phyloP scores from a whole-genome alignment of 805 yeast genomes.

The Lipomyces sp. region DNA sequence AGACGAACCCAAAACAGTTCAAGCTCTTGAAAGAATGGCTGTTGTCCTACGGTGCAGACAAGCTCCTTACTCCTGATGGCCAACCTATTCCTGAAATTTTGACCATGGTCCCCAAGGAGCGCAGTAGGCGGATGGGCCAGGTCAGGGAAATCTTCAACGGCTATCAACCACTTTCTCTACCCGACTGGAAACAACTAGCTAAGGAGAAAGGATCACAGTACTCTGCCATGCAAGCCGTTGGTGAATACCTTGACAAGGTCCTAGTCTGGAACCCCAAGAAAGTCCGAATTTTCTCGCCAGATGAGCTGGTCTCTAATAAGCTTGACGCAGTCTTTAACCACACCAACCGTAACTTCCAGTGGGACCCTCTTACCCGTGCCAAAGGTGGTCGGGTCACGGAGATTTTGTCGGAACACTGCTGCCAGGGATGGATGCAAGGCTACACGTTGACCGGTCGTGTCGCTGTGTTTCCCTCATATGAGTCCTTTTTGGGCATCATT shows the following conservation, averaged over 20 bases:
- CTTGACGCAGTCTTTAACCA: slow-evolving; percentile 37
- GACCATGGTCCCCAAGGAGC: slow-evolving; percentile 26
- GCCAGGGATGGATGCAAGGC: slow-evolving; percentile 40
- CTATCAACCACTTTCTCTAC: slow-evolving; percentile 29
- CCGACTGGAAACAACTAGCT: slow-evolving; percentile 36
- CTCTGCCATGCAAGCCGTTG: slow-evolving; percentile 34
- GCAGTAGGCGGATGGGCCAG: slow-evolving; percentile 36
- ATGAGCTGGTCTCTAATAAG: slow-evolving; percentile 38
- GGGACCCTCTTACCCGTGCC: slow-evolving; percentile 33
- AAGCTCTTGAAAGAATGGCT: slow-evolving; percentile 35
- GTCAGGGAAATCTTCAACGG: slow-evolving; percentile 35
- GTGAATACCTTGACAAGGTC: slow-evolving; percentile 32
- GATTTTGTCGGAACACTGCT: slow-evolving; percentile 37
- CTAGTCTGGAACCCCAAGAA: slow-evolving; percentile 29
- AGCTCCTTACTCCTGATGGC: slow-evolving; percentile 32
- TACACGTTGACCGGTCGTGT: slow-evolving; percentile 38
- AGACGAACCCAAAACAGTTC: slow-evolving; percentile 33
- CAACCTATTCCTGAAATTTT: slow-evolving; percentile 30
- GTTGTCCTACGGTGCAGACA: slow-evolving; percentile 27
- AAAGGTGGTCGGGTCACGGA: slow-evolving; percentile 39
- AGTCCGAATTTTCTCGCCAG: slow-evolving; percentile 37
- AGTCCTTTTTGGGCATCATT: slow-evolving; percentile 37
- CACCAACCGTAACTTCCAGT: slow-evolving; percentile 34
- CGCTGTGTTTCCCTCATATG: slow-evolving; percentile 38
- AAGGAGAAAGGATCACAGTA: slow-evolving; percentile 31